A percentile compares a stretch with the other conserved stretches of the same genome.
These are phyloP conservation scores for Aspergillus cavernicola DNA, from an alignment of 495 filamentous ascomycete species.

Conservation along the genomic window DNA sequence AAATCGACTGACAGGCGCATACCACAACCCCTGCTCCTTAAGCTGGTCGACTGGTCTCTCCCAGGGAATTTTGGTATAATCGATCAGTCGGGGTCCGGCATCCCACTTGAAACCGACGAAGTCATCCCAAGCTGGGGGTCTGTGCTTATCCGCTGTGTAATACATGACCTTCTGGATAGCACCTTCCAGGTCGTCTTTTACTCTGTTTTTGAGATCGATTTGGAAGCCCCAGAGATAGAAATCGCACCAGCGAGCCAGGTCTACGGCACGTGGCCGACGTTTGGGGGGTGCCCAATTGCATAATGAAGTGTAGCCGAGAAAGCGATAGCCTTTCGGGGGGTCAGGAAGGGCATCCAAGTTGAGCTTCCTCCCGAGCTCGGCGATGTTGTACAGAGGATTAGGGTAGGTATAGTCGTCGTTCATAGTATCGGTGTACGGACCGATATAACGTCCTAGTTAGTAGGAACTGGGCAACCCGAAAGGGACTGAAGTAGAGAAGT, in stretches of 20 bases:
- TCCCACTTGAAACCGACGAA: slow-evolving; percentile 26
- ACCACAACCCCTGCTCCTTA: neutral
- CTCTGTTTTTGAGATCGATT: neutral
- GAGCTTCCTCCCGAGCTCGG: neutral
- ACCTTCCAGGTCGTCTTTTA: neutral
- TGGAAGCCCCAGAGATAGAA: slow-evolving; percentile 35
- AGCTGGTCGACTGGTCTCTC: neutral
- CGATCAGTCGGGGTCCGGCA: slow-evolving; percentile 34
- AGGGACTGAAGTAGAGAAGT: too few species aligned
- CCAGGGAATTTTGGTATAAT: slow-evolving; percentile 12
- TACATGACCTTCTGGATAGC: slow-evolving; percentile 29
- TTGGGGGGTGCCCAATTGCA: neutral
- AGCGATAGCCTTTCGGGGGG: slow-evolving; percentile 22
- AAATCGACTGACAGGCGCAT: slow-evolving; percentile 26
- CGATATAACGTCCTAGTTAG: neutral
- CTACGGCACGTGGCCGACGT: neutral
- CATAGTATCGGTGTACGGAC: neutral
- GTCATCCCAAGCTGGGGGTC: slow-evolving; percentile 13
- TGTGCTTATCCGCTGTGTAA: slow-evolving; percentile 20
- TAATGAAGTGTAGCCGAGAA: neutral
- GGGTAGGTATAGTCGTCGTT: neutral
- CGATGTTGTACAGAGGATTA: slow-evolving; percentile 5
- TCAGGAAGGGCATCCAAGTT: slow-evolving; percentile 21
- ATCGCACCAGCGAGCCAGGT: neutral
- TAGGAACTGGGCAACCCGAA: neutral